Evolutionary conservation across 2,329 filamentous ascomycete genomes (phyloP).

Genomic region (Lecanosticta acicola): DNA sequence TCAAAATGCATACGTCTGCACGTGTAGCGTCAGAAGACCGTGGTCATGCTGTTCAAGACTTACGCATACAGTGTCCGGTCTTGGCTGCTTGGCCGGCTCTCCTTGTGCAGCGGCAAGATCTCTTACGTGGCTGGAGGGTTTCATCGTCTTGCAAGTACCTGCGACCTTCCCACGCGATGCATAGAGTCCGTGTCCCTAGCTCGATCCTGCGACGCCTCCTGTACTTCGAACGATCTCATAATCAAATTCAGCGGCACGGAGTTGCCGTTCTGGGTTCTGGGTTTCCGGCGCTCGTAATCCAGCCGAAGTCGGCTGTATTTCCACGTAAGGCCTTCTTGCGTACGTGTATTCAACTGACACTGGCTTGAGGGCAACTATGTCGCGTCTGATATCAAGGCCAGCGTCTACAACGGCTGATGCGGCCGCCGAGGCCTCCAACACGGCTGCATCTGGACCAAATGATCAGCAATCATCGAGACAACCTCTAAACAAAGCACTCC

Average conservation of each 20-base stretch:
- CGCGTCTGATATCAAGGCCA: not conserved
- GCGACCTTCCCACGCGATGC: not conserved
- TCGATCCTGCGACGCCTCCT: not conserved
- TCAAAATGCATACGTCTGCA: not conserved
- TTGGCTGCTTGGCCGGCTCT: not conserved
- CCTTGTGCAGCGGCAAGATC: not conserved
- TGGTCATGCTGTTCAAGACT: no score
- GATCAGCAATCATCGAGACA: not conserved
- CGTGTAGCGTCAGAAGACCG: not conserved
- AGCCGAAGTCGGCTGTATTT: not conserved
- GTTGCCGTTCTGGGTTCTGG: not conserved
- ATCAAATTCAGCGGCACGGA: not conserved
- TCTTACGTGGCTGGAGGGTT: not conserved
- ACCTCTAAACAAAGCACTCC: no score
- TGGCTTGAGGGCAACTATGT: not conserved
- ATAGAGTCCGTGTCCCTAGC: not conserved
- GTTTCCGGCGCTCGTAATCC: not conserved
- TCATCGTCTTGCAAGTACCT: not conserved
- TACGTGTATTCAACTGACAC: not conserved
- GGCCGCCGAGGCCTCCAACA: not conserved
- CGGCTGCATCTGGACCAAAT: not conserved
- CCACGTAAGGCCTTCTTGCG: not conserved
- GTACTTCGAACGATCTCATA: not conserved
- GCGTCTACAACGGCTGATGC: not conserved
- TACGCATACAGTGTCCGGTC: not conserved